These are phyloP conservation scores for Arthrobotrys musiformis DNA, from an alignment of 2,329 filamentous ascomycete species.

Conservation along the genomic window DNA sequence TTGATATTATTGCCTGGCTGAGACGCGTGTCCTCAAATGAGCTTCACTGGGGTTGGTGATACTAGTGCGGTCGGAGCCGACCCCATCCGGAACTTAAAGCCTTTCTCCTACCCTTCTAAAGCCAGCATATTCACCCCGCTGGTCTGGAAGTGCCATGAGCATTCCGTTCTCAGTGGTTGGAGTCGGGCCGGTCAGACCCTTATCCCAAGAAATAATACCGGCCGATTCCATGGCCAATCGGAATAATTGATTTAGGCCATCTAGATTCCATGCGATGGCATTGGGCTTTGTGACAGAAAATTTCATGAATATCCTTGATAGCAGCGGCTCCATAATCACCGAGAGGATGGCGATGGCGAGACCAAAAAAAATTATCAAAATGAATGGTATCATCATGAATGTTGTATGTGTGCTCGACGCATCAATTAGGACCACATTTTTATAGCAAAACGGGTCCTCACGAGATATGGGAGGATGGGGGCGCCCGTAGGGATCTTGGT, in stretches of 20 bases:
- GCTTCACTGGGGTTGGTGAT: not conserved
- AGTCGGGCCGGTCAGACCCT: not conserved
- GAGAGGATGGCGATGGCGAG: not conserved
- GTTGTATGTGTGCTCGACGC: not conserved
- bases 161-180: not conserved
- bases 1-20: no score
- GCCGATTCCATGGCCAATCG: not conserved
- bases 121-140: not conserved
- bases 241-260: not conserved
- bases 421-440: not conserved
- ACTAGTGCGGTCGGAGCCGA: not conserved
- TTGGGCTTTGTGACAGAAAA: not conserved
- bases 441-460: not conserved
- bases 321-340: not conserved
- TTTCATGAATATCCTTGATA: not conserved
- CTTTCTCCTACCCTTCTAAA: not conserved
- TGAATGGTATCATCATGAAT: not conserved
- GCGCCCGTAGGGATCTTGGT: no score
- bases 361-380: not conserved
- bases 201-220: not conserved
- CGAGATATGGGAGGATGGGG: no score
- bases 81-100: not conserved
- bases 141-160: not conserved
- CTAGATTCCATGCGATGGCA: not conserved
- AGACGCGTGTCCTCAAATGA: not conserved